Base-by-base conservation (phyloP, 2,329 filamentous ascomycete species). In the Cyphellophora attinorum region DNA sequence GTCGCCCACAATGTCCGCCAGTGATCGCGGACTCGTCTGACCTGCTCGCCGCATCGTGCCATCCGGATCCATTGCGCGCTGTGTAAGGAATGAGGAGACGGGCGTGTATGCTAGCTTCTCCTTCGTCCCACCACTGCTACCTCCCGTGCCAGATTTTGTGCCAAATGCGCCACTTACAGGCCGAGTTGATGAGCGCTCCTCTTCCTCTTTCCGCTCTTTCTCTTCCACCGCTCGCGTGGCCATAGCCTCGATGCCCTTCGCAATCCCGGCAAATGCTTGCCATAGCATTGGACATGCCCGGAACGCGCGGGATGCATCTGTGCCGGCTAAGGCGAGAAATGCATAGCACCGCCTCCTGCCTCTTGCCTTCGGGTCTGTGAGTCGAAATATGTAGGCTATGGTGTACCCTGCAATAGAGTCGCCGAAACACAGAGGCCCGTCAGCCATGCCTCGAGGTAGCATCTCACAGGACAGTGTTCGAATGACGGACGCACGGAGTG, bases 1-100 rank as follows among this genome's bases (percentile, higher is more conserved):
- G 37, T 72, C 68, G 23, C 71, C 72, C 5, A 73, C 67, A 32
- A 76, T 73, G 48, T 76, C 72, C 11, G 67, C 64, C n/a, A 76
- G 54, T 35, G 67, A 70, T 41, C 72, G 65, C 14, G 70, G 68
- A 31, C 67, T 65, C 46, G 70, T 67, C 36, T 70, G 68, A 31
- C 68, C 68, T 4, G 60, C 61, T 6, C 68, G 58, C 29, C 70
- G 63, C 25, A 67, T 62, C 38, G 68, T 68, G 5, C 72, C 70
- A 45, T 72, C 67, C 2, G 70, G 69, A 41, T 75, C 72, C 15
- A 71, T 55, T 21, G 61, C 63, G 31, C 72, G 69, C 19, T 69
- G 69, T 1, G 70, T 70, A 13, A 76, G 56, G 51, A 76, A 76
- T 1, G 70, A 74, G 2, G 70, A 74, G 11, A 74, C 65, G 10